phyloP scores from a whole-genome alignment of 768 basidiomycete genomes.

The Tubosaeta sp. region DNA sequence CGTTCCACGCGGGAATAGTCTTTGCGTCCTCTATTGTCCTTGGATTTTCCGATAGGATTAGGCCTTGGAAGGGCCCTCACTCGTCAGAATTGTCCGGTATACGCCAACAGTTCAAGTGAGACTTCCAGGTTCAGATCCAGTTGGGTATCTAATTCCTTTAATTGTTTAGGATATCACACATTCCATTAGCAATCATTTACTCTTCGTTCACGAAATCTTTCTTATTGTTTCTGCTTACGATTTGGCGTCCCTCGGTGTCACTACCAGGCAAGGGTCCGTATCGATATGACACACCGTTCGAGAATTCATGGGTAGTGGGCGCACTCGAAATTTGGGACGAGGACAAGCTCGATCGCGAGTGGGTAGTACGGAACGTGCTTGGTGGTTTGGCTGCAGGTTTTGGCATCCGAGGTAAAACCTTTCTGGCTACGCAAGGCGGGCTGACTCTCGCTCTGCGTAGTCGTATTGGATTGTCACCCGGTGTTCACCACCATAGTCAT shows the following conservation, averaged over 20 bases:
- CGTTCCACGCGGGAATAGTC: slow-evolving; percentile 69
- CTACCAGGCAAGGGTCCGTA: slow-evolving; percentile 17
- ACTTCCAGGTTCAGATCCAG: too few species aligned
- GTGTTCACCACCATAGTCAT: slow-evolving; percentile 73
- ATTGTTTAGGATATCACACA: slow-evolving; percentile 54
- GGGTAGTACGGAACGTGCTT: slow-evolving; percentile 78
- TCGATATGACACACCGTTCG: slow-evolving; percentile 24
- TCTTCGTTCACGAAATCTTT: slow-evolving; percentile 83
- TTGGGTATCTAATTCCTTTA: not conserved
- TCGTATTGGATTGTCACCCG: slow-evolving; percentile 75
- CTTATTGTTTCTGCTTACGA: slow-evolving; percentile 73
- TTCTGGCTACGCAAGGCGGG: not conserved
- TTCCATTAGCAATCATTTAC: slow-evolving; percentile 77
- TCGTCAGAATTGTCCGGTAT: slow-evolving; percentile 42
- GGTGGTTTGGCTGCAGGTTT: slow-evolving; percentile 88
- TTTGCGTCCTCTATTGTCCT: slow-evolving; percentile 53
- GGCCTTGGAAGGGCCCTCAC: slow-evolving; percentile 20
- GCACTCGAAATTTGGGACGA: slow-evolving; percentile 62
- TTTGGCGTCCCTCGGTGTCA: slow-evolving; percentile 58
- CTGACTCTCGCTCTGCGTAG: slow-evolving; percentile 33
- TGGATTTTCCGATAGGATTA: slow-evolving; percentile 35
- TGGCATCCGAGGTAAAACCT: slow-evolving; percentile 63
- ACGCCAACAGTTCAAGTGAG: slow-evolving; percentile 59
- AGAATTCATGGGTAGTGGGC: slow-evolving; percentile 34
- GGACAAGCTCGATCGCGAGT: slow-evolving; percentile 72